Evolutionary conservation across 1,139 yeast species (phyloP), one percentile per base, ranked within the genome.

Genomic region (Saccharomyces hybrid): DNA sequence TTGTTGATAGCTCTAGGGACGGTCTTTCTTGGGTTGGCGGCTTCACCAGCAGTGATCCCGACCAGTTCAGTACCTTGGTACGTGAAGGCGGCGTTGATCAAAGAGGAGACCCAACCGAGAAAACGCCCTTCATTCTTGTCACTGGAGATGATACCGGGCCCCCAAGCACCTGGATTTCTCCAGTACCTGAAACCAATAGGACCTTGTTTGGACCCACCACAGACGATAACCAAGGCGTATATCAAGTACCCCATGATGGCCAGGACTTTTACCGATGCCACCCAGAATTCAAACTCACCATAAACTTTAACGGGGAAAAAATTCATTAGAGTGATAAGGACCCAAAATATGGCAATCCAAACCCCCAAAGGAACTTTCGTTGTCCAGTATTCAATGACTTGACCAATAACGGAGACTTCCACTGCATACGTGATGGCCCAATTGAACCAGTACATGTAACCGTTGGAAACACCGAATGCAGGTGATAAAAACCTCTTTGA

Each of bases 391-490:
- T 82, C 75, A 56, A 88, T 80, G 52, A 88, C 79, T 70, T 85
- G 88, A 25, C 95, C 91, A 38, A 85, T 83, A 26, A 88, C 88
- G n/a, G 91, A 84, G 55, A 88, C 74, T 71, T 88, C 96, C 57
- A 88, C 81, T 5, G 95, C 88, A 71, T 81, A 86, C 1, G 96
- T 86, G 60, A 85, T 83, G 53, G 89, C 88, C 93, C 95, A 88
- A 23, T 87, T 81, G 70, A 86, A 87, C 91, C 93, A 87, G 69
- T 88, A 89, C 72, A 82, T 77, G 81, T 88, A 88, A 54, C 93
- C 95, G 63, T 84, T 83, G 50, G 95, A 83, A 55, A 87, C 88
- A 59, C 95, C 95, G 55, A 85, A 73, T 7, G 90, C 81, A 29
- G 84, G 85, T 9, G 86, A 81, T 54, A 80, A 69, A 76, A 87